Evolutionary conservation across 2,329 filamentous ascomycete genomes (phyloP), one percentile per base, ranked within the genome.

Genomic region (Aspergillus tanneri): DNA sequence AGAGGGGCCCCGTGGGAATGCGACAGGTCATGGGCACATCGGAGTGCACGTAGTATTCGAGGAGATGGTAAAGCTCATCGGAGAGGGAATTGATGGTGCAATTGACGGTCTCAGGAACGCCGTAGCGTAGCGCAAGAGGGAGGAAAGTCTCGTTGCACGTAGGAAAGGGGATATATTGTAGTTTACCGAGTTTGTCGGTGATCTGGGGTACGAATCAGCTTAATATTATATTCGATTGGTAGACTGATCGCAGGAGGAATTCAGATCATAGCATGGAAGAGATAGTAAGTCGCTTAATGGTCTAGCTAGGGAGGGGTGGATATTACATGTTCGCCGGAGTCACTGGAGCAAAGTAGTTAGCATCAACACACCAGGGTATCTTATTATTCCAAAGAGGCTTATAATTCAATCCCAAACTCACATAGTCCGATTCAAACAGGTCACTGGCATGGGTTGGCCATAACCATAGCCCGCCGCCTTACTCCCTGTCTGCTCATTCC

Each of bases 31-130:
- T 79, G 8, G 93, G 93, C 14, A 90, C 91, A 72, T 99, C 93
- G 75, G 87, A 90, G 78, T 97, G 93, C 69, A 97, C 86, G 79
- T 97, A 97, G 79, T 96, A 97, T 74, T 97, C 66, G 34, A 79
- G 55, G 19, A 80, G 62, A 58, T 83, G 80, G 56, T 81, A 76
- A 27, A 78, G 70, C 2, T 78, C 69, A 51, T 82, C 80, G 23
- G 77, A 72, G 8, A 79, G 73, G 23, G 71, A 69, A 48, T 72
- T 68, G 50, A 79, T 75, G 37, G 81, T 76, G 60, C 76, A 77
- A 35, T 72, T 77, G 53, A 82, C 72, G 38, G 95, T 90, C 68
- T 73, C 68, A 36, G 70, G 69, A 58, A 87, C 73, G 67, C 91
- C 91, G 74, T 96, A 97, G 68, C 83, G 80, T 67, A 99, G 85